Conservation (phyloP, 1,284 basidiomycete genomes). For the Fistulinella cinereoalba region DNA sequence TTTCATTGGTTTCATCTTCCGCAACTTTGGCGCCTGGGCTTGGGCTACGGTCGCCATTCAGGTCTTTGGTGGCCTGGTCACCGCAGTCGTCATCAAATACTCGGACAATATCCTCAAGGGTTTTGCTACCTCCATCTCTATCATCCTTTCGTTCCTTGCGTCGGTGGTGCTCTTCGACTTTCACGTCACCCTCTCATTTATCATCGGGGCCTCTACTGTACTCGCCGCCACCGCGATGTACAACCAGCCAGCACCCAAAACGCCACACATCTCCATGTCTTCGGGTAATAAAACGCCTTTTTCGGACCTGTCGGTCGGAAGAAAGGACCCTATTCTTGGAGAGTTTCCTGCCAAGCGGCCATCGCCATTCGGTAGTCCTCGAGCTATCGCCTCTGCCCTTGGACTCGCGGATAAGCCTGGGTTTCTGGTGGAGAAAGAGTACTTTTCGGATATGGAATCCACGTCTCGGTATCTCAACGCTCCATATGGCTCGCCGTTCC, state of each 20-base stretch:
- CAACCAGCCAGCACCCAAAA: conserved; percentile 61
- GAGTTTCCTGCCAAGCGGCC: conserved; percentile 48
- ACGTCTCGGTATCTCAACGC: conserved; percentile 57
- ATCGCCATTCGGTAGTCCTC: conserved; percentile 52
- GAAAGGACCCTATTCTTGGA: conserved; percentile 56
- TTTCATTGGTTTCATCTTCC: conserved; percentile 53
- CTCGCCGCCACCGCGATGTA: conserved; percentile 88
- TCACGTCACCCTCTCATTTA: conserved; percentile 80
- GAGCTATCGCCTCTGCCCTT: conserved; percentile 46
- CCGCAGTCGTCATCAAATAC: conserved; percentile 87
- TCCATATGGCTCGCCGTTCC: conserved; percentile 65
- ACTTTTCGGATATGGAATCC: conserved; percentile 50
- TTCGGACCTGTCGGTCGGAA: conserved; percentile 50
- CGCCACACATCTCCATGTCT: conserved; percentile 40
- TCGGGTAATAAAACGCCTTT: conserved; percentile 40
- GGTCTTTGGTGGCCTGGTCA: conserved; percentile 90
- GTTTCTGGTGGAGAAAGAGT: conserved; percentile 31
- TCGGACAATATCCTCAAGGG: conserved; percentile 92
- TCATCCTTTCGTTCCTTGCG: conserved; percentile 91
- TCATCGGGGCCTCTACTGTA: conserved; percentile 83
- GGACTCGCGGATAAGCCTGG: conserved; percentile 39
- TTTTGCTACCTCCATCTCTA: conserved; percentile 92
- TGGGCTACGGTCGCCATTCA: conserved; percentile 90
- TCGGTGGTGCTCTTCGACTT: conserved; percentile 90
- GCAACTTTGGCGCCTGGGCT: conserved; percentile 87